Evolutionary conservation across 345 rosid species (phyloP).

Genomic region (Nasturtium officinale): DNA sequence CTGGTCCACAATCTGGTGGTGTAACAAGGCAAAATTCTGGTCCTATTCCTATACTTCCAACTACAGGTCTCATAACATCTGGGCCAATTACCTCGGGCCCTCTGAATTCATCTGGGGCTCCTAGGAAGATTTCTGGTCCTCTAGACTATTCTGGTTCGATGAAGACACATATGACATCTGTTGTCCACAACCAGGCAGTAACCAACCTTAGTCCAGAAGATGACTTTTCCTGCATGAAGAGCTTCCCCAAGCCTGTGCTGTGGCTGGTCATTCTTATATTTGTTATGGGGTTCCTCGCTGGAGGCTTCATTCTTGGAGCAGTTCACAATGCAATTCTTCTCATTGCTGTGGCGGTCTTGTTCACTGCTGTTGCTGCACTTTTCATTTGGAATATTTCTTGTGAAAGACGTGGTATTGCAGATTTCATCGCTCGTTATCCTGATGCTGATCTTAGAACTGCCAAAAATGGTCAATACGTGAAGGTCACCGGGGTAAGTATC

Average conservation of each 20-base stretch:
- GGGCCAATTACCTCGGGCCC: slow-evolving; percentile 97
- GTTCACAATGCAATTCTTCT: slow-evolving; percentile 97
- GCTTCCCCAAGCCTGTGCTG: slow-evolving; percentile 86
- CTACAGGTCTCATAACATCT: slow-evolving; percentile 96
- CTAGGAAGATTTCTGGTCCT: slow-evolving; percentile 93
- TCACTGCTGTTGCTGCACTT: slow-evolving; percentile 71
- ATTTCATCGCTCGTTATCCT: slow-evolving; percentile 73
- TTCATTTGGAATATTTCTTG: slow-evolving; percentile 85
- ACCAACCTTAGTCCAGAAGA: slow-evolving; percentile 80
- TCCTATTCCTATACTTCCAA: slow-evolving; percentile 83
- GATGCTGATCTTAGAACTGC: slow-evolving; percentile 97
- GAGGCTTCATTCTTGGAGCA: slow-evolving; percentile 97
- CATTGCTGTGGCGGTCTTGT: slow-evolving; percentile 84
- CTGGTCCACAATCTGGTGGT: slow-evolving; percentile 99
- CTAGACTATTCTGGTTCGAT: slow-evolving; percentile 82
- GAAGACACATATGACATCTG: slow-evolving; percentile 58
- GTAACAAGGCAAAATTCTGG: slow-evolving; percentile 94
- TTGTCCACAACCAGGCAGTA: slow-evolving; percentile 85
- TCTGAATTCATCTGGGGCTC: slow-evolving; percentile 83
- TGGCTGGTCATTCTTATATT: slow-evolving; percentile 88
- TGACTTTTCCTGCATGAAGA: slow-evolving; percentile 82
- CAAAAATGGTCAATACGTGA: slow-evolving; percentile 91
- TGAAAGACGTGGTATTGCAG: slow-evolving; percentile 74
- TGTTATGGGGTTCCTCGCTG: slow-evolving; percentile 97
- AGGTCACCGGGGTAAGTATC: slow-evolving; percentile 91